Conservation (phyloP, 495 filamentous ascomycete genomes). For the Penicillium antarcticum region DNA sequence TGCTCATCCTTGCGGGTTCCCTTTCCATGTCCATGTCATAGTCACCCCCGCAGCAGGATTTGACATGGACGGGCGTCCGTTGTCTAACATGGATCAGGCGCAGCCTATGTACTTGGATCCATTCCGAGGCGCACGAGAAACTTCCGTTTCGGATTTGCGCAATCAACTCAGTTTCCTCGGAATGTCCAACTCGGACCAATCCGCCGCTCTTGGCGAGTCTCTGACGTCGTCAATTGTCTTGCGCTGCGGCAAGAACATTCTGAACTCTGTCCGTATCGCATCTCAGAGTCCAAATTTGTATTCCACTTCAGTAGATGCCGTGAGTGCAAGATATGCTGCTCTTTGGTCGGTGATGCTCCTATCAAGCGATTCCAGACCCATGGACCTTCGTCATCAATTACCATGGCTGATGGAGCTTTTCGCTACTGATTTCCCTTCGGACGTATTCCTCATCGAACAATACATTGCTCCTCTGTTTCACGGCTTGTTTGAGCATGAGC, state of each 20-base stretch:
- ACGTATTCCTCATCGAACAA: conserved; percentile 62
- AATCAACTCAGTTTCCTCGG: conserved; percentile 62
- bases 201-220: conserved; percentile 57
- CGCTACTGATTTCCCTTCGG: conserved; percentile 57
- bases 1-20: conserved; percentile 71
- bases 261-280: conserved; percentile 52
- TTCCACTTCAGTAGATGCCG: conserved; percentile 47
- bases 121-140: conserved; percentile 67
- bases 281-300: conserved; percentile 19
- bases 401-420: conserved; percentile 66
- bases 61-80: conserved; percentile 61
- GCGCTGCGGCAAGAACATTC: conserved; percentile 78
- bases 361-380: conserved; percentile 40
- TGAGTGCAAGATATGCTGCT: conserved; percentile 68
- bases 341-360: conserved; percentile 76
- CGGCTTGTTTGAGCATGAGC: conserved; percentile 37
- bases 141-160: conserved; percentile 54
- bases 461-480: conserved; percentile 59
- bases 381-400: conserved; percentile 58
- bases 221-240: conserved; percentile 63
- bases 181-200: conserved; percentile 48
- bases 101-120: conserved; percentile 80
- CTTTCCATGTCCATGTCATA: conserved; percentile 75
- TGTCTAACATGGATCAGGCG: conserved; percentile 36
- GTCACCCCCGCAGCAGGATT: conserved; percentile 56